Base-by-base conservation (phyloP, 2,329 filamentous ascomycete genomes). In the Clarireedia sp. region DNA sequence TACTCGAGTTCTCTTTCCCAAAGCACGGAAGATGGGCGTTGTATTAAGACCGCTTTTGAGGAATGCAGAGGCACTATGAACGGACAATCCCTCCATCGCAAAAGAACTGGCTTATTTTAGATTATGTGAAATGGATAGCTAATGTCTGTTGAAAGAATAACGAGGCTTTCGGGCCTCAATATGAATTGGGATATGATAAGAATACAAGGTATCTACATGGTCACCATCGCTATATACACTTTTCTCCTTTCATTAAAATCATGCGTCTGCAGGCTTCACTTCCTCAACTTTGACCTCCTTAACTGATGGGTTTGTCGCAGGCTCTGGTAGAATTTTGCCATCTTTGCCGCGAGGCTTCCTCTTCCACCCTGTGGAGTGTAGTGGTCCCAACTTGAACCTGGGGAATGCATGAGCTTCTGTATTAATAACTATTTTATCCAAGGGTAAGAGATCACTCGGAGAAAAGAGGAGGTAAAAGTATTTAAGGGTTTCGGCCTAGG, bases 401-500 rank as follows among this genome's bases (percentile, higher is more conserved):
- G 94, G 94, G 57, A 99, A 79, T 1, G 89, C 82, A 71, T 99
- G 94, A 1, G 90, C 94, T 74, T 99, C 94, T 1, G 94, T 99
- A 70, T 99, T 99, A 68, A 97, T 84, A 40, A 99, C 90, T 24
- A 96, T 78, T 65, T 91, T 82, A 64, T 94, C 87, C 33, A 99
- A 77, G 2, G 91, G 90, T 43, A 97, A 75, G 38, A 96, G 72
- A 58, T 95, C 88, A 61, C 86, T 77, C 3, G 88, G 84, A 2
- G 89, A 91, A 73, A 99, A 99, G 36, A 99, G 78, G 41, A 99
- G 81, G 71, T 96, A 99, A 70, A 99, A 87, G 70, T 99, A 99
- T 73, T 99, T 99, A 45, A 99, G 77, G 21, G 94, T 99, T 74
- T 99, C 94, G 47, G 94, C 91, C 87, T 90, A 57, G 23, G 29